These are phyloP conservation scores for Tolypocladium ophioglossoides DNA, from an alignment of 2,329 filamentous ascomycete genomes.

Conservation along the genomic window DNA sequence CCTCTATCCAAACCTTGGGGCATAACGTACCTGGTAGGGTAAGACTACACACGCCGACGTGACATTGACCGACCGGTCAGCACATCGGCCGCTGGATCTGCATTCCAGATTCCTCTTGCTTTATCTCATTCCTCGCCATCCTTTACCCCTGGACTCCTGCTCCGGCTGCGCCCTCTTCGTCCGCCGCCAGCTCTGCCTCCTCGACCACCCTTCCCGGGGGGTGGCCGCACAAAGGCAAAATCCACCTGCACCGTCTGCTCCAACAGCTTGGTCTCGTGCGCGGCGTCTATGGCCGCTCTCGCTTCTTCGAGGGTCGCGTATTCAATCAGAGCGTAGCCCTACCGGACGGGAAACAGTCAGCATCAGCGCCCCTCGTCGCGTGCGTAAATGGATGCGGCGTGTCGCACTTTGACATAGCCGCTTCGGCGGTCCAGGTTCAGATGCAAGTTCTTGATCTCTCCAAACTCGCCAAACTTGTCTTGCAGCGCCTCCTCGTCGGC, in stretches of 20 bases:
- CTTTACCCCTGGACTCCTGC: slow-evolving; percentile 34
- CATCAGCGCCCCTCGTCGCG: not conserved
- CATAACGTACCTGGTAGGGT: not conserved
- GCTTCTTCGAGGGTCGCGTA: slow-evolving; percentile 72
- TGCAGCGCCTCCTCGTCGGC: slow-evolving; percentile 74
- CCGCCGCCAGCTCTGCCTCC: slow-evolving; percentile 27
- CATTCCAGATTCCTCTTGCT: not conserved
- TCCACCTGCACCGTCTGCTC: slow-evolving; percentile 75
- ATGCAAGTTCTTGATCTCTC: slow-evolving; percentile 80
- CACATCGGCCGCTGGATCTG: not conserved
- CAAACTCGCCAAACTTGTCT: slow-evolving; percentile 74
- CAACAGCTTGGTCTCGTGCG: slow-evolving; percentile 66
- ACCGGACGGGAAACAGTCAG: not conserved
- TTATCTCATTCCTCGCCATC: slow-evolving; percentile 17
- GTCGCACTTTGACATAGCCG: slow-evolving; percentile 70
- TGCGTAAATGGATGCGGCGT: not conserved
- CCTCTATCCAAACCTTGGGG: not conserved
- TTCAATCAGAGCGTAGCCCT: slow-evolving; percentile 82
- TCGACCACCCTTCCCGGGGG: slow-evolving; percentile 40
- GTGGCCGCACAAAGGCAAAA: slow-evolving; percentile 76
- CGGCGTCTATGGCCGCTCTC: slow-evolving; percentile 69
- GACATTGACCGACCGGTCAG: not conserved
- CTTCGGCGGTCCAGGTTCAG: slow-evolving; percentile 73
- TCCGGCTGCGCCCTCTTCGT: slow-evolving; percentile 36
- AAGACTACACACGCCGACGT: slow-evolving; percentile 5